Percentiles rank a stretch among this genome's conserved stretches.
Conservation (phyloP, 306 rosid genomes). For the Cucumis melo region DNA sequence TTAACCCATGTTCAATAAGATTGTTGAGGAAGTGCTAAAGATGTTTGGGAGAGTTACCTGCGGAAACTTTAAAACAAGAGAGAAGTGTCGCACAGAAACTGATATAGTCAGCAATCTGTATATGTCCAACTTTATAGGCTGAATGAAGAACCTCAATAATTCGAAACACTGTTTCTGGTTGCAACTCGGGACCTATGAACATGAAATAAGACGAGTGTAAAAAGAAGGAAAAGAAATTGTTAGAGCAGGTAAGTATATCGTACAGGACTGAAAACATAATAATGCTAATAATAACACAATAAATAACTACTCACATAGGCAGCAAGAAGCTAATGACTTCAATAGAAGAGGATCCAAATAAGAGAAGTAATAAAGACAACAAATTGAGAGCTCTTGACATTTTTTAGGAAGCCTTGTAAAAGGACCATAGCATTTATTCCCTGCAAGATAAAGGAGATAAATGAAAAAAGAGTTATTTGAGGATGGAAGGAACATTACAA, state of each 20-base stretch:
- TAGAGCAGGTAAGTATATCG: not conserved
- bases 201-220: not conserved
- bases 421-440: constrained; percentile 43
- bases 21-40: not conserved
- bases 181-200: constrained; percentile 60
- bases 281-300: not conserved
- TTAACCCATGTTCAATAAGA: not conserved
- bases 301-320: constrained; percentile 49
- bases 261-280: not conserved
- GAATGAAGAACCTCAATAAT: constrained; percentile 55
- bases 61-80: constrained; percentile 37
- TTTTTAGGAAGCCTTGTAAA: constrained; percentile 64
- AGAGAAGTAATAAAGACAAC: constrained; percentile 56
- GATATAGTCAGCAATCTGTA: constrained; percentile 42
- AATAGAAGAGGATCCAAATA: constrained; percentile 43
- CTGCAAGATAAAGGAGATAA: constrained; percentile 36
- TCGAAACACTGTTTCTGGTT: constrained; percentile 32
- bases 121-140: constrained; percentile 41
- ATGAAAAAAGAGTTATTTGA: not conserved
- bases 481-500: no score
- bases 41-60: constrained; percentile 24
- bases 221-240: not conserved
- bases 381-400: constrained; percentile 64
- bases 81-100: constrained; percentile 59
- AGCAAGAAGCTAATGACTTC: constrained; percentile 54